Base-by-base conservation (phyloP, 2,329 filamentous ascomycete species). In the Capronia coronata region DNA sequence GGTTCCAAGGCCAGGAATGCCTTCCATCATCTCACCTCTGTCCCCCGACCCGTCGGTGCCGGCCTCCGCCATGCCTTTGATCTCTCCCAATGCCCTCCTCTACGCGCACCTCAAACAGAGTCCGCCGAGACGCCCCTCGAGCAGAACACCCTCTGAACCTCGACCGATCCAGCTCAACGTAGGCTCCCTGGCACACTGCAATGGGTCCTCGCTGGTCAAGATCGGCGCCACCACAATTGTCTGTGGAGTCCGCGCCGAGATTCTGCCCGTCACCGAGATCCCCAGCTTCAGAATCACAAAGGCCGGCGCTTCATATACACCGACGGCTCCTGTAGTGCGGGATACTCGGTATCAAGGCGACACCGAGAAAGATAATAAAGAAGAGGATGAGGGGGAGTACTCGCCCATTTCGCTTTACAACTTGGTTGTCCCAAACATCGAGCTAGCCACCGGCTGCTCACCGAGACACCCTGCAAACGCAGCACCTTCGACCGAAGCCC, bases 401-500 rank as follows among this genome's bases (percentile, higher is more conserved):
- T 40, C 46, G 27, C 29, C 56, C 35, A 49, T 64, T 16, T 62
- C 67, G 53, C 64, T 68, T 43, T 65, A 73, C 63, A 82, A 87
- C 62, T 72, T 98, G 11, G 72, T 98, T 2, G 90, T 98, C 1
- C 91, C 93, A 1, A 98, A 98, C 64, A 80, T 98, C 48, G 93
- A 96, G 64, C 73, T 98, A 25, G 85, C 84, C 27, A 98, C 93
- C 1, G 93, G 93, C 29, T 94, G 86, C 64, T 86, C 89, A 5
- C 90, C 91, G 2, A 88, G 91, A 60, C 75, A 95, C 14, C 89
- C 93, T 0, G 89, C 90, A 39, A 57, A 58, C 43, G 48, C 57
- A 4, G 84, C 93, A 18, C 93, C 88, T 1, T 83, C 80, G 4
- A 77, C 82, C 0, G 75, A 89, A 27, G 90, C 89, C 2, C 93